Evolutionary conservation across 257 asterid genomes (phyloP).

Genomic region (Plantago elongata): DNA sequence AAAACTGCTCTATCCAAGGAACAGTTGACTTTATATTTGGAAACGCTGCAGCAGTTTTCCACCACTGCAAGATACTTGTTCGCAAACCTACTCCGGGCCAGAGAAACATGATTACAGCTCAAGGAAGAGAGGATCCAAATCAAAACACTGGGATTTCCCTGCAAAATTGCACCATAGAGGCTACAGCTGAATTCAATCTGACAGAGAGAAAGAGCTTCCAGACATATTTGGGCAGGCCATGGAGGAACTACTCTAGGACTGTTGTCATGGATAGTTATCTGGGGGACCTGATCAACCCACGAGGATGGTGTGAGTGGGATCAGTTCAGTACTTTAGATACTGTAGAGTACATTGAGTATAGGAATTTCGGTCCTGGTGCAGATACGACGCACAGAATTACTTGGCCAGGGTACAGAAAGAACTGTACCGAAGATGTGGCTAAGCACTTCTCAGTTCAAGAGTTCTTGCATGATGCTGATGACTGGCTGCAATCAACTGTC

Average conservation of each 20-base stretch:
- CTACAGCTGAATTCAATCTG: conserved; percentile 34
- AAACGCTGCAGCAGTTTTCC: conserved; percentile 71
- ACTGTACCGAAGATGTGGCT: conserved; percentile 38
- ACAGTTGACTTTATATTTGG: conserved; percentile 74
- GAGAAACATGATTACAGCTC: conserved; percentile 75
- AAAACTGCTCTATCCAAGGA: conserved; percentile 52
- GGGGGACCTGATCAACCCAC: conserved; percentile 53
- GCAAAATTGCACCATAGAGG: conserved; percentile 50
- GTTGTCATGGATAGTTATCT: conserved; percentile 46
- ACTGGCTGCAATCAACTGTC: conserved; percentile 39
- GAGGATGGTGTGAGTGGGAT: conserved; percentile 61
- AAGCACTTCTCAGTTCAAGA: conserved; percentile 38
- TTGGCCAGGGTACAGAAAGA: conserved; percentile 52
- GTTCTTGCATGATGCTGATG: conserved; percentile 57
- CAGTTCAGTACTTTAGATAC: conserved; percentile 40
- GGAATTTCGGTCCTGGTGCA: conserved; percentile 61
- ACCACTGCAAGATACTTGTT: conserved; percentile 50
- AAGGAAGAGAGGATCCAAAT: conserved; percentile 63
- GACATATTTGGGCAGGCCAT: conserved; percentile 67
- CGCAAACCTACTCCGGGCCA: conserved; percentile 49
- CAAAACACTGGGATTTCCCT: conserved; percentile 61
- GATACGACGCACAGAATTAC: conserved; percentile 38
- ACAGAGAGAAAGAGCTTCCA: conserved; percentile 28
- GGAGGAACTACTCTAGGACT: conserved; percentile 71
- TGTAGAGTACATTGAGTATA: conserved; percentile 57